Base-by-base conservation (phyloP, 306 rosid species). In the Cucurbita moschata region DNA sequence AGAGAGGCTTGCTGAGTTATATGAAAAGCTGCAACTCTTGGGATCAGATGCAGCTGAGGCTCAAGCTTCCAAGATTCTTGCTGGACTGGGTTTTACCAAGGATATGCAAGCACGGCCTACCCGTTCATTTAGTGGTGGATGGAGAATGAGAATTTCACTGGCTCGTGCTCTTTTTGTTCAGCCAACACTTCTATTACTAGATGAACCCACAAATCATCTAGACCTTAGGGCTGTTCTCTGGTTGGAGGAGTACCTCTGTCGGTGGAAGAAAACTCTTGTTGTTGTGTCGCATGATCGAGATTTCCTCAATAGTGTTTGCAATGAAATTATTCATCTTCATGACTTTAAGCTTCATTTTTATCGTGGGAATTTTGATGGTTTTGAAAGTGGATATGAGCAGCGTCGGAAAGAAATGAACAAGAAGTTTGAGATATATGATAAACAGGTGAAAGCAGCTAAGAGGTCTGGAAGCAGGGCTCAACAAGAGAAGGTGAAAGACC, bases 211-310 rank as follows among this genome's bases (percentile, higher is more conserved):
- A 40, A 74, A 74, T 59, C 81, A 88, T 79, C 88, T 88, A 35
- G 93, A 88, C 85, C 81, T 90, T 66, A 86, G 91, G 76, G 91
- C 91, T 38, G 93, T 90, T 82, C 90, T 90, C 66, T 86, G 93
- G 91, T 82, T 90, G 75, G 89, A 86, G 76, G 96, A 87, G 86
- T 90, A 88, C 77, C 74, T 88, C 81, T 86, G 91, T 74, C 85
- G 89, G 58, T 86, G 96, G 89, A 87, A 90, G 82, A 87, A 90
- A 83, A 83, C 87, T 49, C 79, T 86, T 81, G 89, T 89, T 11
- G 93, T 90, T 66, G 91, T 90, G 47, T 90, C 93, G 4, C 91
- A 86, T 3, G 96, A 88, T 72, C 78, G 85, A 40, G 96, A 90
- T 79, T 90, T 86, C 73, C 93, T 90, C 63, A 90, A 90, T 61